phyloP scores from a whole-genome alignment of 331 rosid species.

The Pyracantha coccinea region DNA sequence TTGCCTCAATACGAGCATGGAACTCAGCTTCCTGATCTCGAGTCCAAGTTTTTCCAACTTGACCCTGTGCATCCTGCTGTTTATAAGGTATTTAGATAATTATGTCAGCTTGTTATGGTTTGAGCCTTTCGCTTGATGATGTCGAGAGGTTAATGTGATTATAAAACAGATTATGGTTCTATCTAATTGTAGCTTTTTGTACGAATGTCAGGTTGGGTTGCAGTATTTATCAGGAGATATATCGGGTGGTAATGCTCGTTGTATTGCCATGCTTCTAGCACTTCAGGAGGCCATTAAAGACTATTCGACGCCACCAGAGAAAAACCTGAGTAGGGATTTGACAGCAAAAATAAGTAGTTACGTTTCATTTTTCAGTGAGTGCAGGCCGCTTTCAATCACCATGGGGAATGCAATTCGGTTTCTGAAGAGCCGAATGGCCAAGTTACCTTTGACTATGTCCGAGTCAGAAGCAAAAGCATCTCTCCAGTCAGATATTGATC shows the following conservation, averaged over 20 bases:
- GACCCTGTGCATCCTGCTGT: slow-evolving; percentile 82
- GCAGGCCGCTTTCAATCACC: slow-evolving; percentile 85
- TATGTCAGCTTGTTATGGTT: background rate
- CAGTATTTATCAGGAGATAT: slow-evolving; percentile 80
- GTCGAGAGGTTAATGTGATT: background rate
- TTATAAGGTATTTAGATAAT: slow-evolving; percentile 51
- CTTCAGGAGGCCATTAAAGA: slow-evolving; percentile 72
- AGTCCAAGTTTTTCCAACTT: slow-evolving; percentile 77
- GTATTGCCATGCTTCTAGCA: slow-evolving; percentile 74
- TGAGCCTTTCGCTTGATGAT: background rate
- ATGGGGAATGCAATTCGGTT: slow-evolving; percentile 92
- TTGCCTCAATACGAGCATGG: slow-evolving; percentile 98
- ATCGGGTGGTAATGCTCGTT: slow-evolving; percentile 78
- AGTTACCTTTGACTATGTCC: slow-evolving; percentile 50
- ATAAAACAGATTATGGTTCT: background rate
- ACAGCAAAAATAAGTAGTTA: slow-evolving; percentile 74
- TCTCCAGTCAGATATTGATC: slow-evolving; percentile 59
- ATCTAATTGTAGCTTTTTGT: background rate
- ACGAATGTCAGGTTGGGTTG: slow-evolving; percentile 72
- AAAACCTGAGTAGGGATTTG: slow-evolving; percentile 59
- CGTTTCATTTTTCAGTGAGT: slow-evolving; percentile 72
- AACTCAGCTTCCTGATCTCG: slow-evolving; percentile 92
- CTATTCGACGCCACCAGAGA: slow-evolving; percentile 51
- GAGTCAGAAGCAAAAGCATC: slow-evolving; percentile 72
- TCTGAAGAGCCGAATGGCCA: slow-evolving; percentile 66